Evolutionary conservation across 768 basidiomycete species (phyloP), one percentile per base, ranked within the genome.

Genomic region (Sarcodon aspratus): DNA sequence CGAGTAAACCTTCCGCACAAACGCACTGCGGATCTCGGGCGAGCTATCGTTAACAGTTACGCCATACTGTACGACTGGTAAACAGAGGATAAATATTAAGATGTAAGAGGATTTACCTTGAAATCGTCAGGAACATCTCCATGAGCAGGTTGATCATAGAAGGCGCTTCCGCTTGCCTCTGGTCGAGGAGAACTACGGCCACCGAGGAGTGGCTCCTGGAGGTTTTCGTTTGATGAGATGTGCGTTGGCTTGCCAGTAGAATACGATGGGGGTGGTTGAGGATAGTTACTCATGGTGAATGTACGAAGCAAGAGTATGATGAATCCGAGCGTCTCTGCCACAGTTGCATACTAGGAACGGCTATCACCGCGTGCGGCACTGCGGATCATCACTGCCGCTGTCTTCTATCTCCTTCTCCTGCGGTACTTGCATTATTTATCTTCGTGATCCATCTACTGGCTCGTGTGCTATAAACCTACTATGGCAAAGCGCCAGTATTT

Each of bases 81-180:
- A 18, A 31, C 40, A 36, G 8, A n/a, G n/a, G 12, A 46, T 36
- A 47, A 44, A 9, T 27, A 27, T 27, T 27, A 27, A 27, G 9
- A 7, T 33, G n/a, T 17, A 12, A 8, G 36, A n/a, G 32, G 33
- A 45, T 6, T 21, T 2, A 88, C 88, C 77, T 94, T 91, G 78
- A 96, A 96, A 64, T 96, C 94, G 58, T 95, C 93, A 0, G 89
- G 90, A 44, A 92, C 59, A 54, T 92, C 90, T 44, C 76, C 87
- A 33, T 67, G 69, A 27, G 66, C 71, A 6, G 89, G 82, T 55
- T 92, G 87, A 66, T 92, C 78, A 54, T 75, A 86, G 55, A 80
- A 73, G n/a, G 68, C 80, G 31, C 72, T 71, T 2, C 57, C 53
- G 48, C 76, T 70, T 15, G 75, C 62, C 21, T 74, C 67, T 9